These are phyloP conservation scores for Tripidium arundinaceum DNA, from an alignment of 202 grass and related monocot species.

Conservation along the genomic window DNA sequence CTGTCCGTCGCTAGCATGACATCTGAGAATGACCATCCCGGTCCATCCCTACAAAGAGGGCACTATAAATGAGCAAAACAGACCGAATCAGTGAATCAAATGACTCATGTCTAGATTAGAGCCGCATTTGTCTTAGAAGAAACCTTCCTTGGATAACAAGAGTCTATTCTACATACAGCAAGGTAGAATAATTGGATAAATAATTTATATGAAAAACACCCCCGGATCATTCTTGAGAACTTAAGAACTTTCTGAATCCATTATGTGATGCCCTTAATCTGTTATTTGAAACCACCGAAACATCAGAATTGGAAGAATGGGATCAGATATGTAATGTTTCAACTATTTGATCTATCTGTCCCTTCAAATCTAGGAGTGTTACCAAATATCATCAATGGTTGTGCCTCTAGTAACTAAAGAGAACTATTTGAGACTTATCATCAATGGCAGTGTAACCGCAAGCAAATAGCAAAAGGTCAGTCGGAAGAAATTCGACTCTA, in stretches of 20 bases:
- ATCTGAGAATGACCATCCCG: neutral
- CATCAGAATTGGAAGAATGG: neutral
- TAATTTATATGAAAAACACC: neutral
- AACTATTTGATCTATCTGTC: neutral
- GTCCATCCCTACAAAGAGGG: neutral
- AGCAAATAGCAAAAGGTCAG: neutral
- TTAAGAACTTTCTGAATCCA: neutral
- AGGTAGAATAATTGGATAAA: neutral
- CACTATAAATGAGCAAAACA: neutral
- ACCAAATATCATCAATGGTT: neutral
- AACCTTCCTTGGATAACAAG: neutral
- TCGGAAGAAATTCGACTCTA: too few species aligned
- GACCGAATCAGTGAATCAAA: neutral
- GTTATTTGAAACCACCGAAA: neutral
- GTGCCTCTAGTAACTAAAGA: neutral
- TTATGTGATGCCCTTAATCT: too few species aligned
- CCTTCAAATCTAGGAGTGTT: neutral
- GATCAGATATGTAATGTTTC: neutral
- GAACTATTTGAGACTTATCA: neutral
- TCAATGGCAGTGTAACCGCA: neutral
- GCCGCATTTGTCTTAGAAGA: neutral
- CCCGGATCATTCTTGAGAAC: neutral
- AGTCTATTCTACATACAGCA: neutral
- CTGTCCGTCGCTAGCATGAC: neutral
- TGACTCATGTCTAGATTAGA: neutral